These are phyloP conservation scores for Zoysia japonica DNA, from an alignment of 176 grass and related monocot genomes.

Conservation along the genomic window DNA sequence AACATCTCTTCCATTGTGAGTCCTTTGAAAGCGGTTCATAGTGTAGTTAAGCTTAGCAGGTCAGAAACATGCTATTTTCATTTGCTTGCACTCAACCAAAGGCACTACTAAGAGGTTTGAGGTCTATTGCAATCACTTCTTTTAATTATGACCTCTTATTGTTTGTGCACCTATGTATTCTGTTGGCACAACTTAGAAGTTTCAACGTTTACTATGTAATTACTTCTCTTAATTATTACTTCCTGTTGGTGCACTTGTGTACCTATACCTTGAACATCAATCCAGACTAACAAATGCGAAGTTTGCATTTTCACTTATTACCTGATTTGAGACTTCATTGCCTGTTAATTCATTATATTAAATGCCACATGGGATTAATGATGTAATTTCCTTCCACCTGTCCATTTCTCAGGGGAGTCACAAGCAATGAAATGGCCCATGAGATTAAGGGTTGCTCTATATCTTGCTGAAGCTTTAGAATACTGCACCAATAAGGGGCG, in stretches of 20 bases:
- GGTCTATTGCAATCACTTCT: neutral
- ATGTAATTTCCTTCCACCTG: neutral
- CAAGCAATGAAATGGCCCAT: constrained; percentile 99
- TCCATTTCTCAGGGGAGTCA: constrained; percentile 76
- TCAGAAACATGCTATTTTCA: neutral
- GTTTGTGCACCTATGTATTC: neutral
- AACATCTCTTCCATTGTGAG: constrained; percentile 98
- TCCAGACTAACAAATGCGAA: neutral
- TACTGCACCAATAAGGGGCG: constrained; percentile 86
- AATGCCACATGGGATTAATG: no score
- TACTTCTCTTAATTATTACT: neutral
- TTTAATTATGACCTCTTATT: neutral
- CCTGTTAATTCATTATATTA: no score
- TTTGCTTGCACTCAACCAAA: neutral
- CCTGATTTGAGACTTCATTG: no score
- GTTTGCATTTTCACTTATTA: no score
- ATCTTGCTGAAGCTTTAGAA: constrained; percentile 91
- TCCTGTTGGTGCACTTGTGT: neutral
- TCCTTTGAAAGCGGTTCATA: constrained; percentile 13
- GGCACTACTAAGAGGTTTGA: neutral
- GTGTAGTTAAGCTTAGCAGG: neutral
- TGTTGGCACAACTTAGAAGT: neutral
- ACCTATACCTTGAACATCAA: constrained; percentile 2
- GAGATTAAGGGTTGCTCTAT: constrained; percentile 89
- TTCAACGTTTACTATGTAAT: neutral